phyloP scores from a whole-genome alignment of 345 rosid species.

The Camelina hispida region DNA sequence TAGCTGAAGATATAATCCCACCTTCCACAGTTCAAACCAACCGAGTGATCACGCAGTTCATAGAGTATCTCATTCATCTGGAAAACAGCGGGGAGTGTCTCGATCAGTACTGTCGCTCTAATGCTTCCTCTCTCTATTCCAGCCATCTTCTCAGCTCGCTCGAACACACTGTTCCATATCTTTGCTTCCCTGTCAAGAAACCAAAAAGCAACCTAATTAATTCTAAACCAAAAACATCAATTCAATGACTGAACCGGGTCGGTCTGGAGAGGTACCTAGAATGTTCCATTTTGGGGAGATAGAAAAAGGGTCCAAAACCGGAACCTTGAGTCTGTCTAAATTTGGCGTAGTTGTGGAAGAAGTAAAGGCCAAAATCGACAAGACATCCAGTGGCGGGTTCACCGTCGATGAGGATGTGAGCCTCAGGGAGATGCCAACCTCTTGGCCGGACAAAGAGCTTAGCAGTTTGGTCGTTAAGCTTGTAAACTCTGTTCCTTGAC shows the following conservation, averaged over 20 bases:
- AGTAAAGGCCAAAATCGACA: conserved; percentile 88
- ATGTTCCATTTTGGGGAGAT: conserved; percentile 96
- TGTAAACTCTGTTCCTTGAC: conserved; percentile 79
- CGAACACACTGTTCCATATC: conserved; percentile 91
- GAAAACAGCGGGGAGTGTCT: conserved; percentile 90
- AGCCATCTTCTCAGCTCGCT: conserved; percentile 82
- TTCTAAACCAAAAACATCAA: background rate
- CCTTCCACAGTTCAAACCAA: conserved; percentile 89
- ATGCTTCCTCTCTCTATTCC: conserved; percentile 89
- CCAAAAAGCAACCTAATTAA: background rate
- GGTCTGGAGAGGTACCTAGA: conserved; percentile 56
- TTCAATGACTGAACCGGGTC: background rate
- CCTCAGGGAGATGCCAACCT: conserved; percentile 95
- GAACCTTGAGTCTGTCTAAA: conserved; percentile 75
- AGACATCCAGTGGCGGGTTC: conserved; percentile 92
- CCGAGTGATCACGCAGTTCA: conserved; percentile 85
- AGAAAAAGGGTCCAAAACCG: conserved; percentile 93
- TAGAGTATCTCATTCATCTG: conserved; percentile 94
- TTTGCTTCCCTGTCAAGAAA: conserved; percentile 78
- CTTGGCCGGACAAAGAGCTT: conserved; percentile 87
- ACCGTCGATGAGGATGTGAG: conserved; percentile 82
- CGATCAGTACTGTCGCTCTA: conserved; percentile 82
- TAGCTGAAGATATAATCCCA: conserved; percentile 98
- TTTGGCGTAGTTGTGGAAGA: conserved; percentile 71
- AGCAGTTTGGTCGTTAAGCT: conserved; percentile 80